phyloP scores from a whole-genome alignment of 805 yeast species.

The Ogataea degrootiae region DNA sequence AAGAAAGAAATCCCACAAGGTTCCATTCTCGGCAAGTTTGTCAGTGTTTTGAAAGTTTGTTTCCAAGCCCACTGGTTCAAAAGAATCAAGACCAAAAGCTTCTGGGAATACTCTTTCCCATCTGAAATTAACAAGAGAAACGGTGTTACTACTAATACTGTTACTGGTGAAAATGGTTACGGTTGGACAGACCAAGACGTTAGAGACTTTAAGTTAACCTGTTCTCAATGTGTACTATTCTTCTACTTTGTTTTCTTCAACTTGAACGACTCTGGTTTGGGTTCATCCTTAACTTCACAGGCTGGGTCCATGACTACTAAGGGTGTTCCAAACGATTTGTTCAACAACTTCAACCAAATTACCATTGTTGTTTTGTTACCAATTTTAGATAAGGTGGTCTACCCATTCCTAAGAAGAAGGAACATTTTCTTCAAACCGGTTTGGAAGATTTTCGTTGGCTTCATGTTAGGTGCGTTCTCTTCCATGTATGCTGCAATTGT shows the following conservation, averaged over 20 bases:
- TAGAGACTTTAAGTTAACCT: slow-evolving; percentile 39
- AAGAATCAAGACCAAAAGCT: slow-evolving; percentile 35
- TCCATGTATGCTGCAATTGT: slow-evolving; percentile 47
- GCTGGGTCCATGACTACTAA: slow-evolving; percentile 49
- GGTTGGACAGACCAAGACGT: slow-evolving; percentile 43
- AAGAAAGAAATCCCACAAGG: slow-evolving; percentile 36
- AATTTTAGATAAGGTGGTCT: slow-evolving; percentile 42
- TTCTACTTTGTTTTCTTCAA: slow-evolving; percentile 35
- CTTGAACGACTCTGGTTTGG: slow-evolving; percentile 45
- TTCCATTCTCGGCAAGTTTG: slow-evolving; percentile 41
- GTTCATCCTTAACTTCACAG: slow-evolving; percentile 44
- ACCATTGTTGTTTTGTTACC: slow-evolving; percentile 50
- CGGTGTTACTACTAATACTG: slow-evolving; percentile 32
- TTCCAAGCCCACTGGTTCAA: slow-evolving; percentile 38
- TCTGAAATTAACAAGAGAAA: slow-evolving; percentile 35
- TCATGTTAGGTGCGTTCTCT: slow-evolving; percentile 41
- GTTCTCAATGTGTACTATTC: slow-evolving; percentile 42
- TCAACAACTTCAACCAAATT: slow-evolving; percentile 50
- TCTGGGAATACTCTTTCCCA: slow-evolving; percentile 50
- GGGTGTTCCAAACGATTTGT: slow-evolving; percentile 54
- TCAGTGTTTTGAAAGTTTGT: slow-evolving; percentile 37
- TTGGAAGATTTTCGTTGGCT: slow-evolving; percentile 43
- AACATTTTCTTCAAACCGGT: slow-evolving; percentile 41
- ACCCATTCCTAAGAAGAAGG: slow-evolving; percentile 41
- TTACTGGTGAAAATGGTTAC: slow-evolving; percentile 25